Evolutionary conservation across 208 protist species (phyloP), one percentile per base, ranked within the genome.

Genomic region (Leishmania tropica): DNA sequence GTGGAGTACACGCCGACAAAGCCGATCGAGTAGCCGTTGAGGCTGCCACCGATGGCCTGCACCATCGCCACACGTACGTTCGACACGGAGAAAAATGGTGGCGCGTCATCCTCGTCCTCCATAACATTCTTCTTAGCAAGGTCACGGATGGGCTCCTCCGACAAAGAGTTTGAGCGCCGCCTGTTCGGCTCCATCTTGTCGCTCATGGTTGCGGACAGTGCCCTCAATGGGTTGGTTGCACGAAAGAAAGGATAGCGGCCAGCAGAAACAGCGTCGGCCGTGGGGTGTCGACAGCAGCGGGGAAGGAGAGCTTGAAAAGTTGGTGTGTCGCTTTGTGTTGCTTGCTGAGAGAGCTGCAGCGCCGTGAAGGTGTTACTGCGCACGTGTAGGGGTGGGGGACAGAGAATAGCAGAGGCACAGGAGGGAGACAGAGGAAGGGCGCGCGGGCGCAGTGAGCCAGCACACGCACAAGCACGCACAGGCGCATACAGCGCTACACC

Each of bases 1-100:
- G n/a, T n/a, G n/a, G n/a, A n/a, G n/a, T n/a, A n/a, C n/a, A n/a
- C n/a, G n/a, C n/a, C n/a, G n/a, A n/a, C n/a, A n/a, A n/a, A n/a
- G n/a, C n/a, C n/a, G n/a, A n/a, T 95, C 47, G 84, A 87, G 86
- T 91, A 94, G 48, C 94, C 94, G 81, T 92, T 92, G 54, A 97
- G 79, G 0, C 78, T 83, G 15, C 85, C 92, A 45, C 88, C 89
- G 40, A 90, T 78, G 1, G 83, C 78, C 54, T 92, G 82, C 78
- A 95, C 91, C 2, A n/a, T n/a, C n/a, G n/a, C n/a, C n/a, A n/a
- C n/a, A n/a, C n/a, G n/a, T n/a, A n/a, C n/a, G n/a, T n/a, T n/a
- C n/a, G n/a, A n/a, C n/a, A n/a, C n/a, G n/a, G n/a, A n/a, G n/a
- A n/a, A n/a, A n/a, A n/a, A n/a, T 17, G 71, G 71, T 15, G 79